phyloP scores from a whole-genome alignment of 2,329 filamentous ascomycete genomes.

The Rutstroemia sp. region DNA sequence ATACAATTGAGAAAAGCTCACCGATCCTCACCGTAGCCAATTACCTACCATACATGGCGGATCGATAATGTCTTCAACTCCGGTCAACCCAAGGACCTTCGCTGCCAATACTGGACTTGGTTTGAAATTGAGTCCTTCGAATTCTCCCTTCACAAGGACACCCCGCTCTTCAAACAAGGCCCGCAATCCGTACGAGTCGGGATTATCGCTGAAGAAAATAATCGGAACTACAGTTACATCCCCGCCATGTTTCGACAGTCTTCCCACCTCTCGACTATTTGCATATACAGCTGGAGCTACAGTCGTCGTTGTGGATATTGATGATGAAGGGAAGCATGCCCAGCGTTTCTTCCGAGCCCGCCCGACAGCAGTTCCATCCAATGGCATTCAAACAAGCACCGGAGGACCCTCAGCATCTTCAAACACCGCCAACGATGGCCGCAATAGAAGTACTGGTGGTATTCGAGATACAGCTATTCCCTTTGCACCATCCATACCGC shows the following conservation, averaged over 20 bases:
- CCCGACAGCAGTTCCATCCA: conserved; percentile 62
- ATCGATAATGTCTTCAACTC: conserved; percentile 31
- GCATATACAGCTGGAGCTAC: conserved; percentile 90
- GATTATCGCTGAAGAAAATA: conserved; percentile 71
- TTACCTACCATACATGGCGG: conserved; percentile 9
- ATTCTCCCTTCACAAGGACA: conserved; percentile 60
- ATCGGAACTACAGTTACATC: conserved; percentile 85
- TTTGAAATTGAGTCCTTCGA: conserved; percentile 67
- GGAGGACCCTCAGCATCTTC: conserved; percentile 46
- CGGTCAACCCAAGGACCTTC: conserved; percentile 26
- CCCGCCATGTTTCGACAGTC: conserved; percentile 78
- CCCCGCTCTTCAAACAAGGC: conserved; percentile 52
- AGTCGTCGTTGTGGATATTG: conserved; percentile 79
- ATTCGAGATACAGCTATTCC: conserved; percentile 38
- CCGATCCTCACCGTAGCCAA: not conserved
- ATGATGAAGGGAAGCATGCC: conserved; percentile 53
- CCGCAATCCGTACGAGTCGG: conserved; percentile 44
- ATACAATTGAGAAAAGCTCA: conserved; percentile 1
- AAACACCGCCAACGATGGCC: conserved; percentile 55
- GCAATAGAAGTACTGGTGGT: conserved; percentile 46
- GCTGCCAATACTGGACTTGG: conserved; percentile 26
- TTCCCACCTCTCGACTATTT: conserved; percentile 62
- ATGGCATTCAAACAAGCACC: conserved; percentile 43
- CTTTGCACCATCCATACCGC: conserved; percentile 30
- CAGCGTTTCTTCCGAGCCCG: conserved; percentile 90